Percentiles rank a stretch among this genome's conserved stretches.
Evolutionary conservation across 352 stramenopile species (phyloP).

Genomic region (Phytophthora palmivora): DNA sequence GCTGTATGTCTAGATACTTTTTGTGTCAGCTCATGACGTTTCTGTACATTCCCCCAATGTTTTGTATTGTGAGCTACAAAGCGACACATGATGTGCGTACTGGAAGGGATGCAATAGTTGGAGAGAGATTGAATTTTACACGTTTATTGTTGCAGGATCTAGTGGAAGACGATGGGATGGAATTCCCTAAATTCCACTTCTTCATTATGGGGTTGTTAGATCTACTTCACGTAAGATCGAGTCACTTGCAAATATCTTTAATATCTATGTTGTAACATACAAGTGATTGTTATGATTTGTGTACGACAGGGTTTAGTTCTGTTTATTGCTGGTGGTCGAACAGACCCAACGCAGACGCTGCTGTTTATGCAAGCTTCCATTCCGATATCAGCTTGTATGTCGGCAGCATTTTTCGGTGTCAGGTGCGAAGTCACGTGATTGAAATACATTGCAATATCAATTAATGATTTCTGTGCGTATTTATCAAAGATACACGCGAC

Average conservation of each 20-base stretch:
- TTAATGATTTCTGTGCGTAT: neutral
- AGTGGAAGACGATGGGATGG: conserved; percentile 83
- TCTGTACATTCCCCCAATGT: conserved; percentile 88
- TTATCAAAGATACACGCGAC: conserved; percentile 66
- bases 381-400: conserved; percentile 72
- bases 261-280: conserved; percentile 2
- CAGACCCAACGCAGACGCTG: conserved; percentile 84
- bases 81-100: conserved; percentile 71
- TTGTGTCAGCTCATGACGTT: conserved; percentile 89
- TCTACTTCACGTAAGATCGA: conserved; percentile 68
- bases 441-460: neutral
- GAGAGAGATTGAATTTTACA: conserved; percentile 1
- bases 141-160: conserved; percentile 62
- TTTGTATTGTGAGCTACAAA: conserved; percentile 89
- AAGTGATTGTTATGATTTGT: neutral
- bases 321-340: conserved; percentile 85
- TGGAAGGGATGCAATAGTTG: conserved; percentile 1
- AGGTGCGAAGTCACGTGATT: conserved; percentile 32
- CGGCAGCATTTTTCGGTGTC: conserved; percentile 57
- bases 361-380: conserved; percentile 88
- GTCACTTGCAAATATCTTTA: neutral
- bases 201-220: conserved; percentile 89
- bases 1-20: conserved; percentile 69
- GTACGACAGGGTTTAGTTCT: conserved; percentile 73
- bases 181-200: conserved; percentile 90